These are phyloP conservation scores for Trichophyton schoenleinii DNA, from an alignment of 2,329 filamentous ascomycete genomes.

Conservation along the genomic window DNA sequence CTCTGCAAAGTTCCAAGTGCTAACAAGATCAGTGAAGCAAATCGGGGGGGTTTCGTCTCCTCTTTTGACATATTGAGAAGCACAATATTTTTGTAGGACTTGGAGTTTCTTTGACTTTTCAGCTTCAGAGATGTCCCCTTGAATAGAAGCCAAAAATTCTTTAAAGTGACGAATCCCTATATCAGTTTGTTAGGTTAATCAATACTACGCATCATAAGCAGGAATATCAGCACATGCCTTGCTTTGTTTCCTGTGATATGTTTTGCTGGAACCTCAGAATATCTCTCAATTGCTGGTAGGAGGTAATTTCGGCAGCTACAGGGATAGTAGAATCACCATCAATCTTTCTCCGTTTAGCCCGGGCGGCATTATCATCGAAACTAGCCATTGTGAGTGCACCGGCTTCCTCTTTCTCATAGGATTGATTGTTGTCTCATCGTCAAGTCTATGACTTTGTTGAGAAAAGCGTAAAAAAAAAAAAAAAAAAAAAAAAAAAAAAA, in stretches of 20 bases:
- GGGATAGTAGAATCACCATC: slow-evolving; percentile 16
- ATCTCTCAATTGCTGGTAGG: slow-evolving; percentile 53
- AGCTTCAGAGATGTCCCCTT: slow-evolving; percentile 21
- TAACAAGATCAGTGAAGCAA: slow-evolving; percentile 67
- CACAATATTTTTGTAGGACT: slow-evolving; percentile 37
- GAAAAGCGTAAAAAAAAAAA: too few relatives aligned
- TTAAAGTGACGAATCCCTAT: slow-evolving; percentile 34
- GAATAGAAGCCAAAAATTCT: slow-evolving; percentile 31
- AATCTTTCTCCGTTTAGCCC: slow-evolving; percentile 31
- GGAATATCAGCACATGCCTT: slow-evolving; percentile 42
- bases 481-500: not conserved
- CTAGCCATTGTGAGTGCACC: slow-evolving; percentile 20
- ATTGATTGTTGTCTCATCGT: not conserved
- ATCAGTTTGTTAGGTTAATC: not conserved
- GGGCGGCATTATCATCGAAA: slow-evolving; percentile 22
- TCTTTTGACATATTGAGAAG: slow-evolving; percentile 41
- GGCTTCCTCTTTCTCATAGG: not conserved
- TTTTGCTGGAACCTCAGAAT: slow-evolving; percentile 62
- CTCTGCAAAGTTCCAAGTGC: slow-evolving; percentile 75
- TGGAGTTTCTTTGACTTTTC: slow-evolving; percentile 30
- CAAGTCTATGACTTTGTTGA: too few relatives aligned
- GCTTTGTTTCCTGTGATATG: slow-evolving; percentile 40
- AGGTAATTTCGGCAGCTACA: slow-evolving; percentile 21
- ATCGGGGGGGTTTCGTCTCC: slow-evolving; percentile 45
- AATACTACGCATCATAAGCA: not conserved